Base-by-base conservation (phyloP, 768 basidiomycete genomes). In the Lactifluus rugatus region DNA sequence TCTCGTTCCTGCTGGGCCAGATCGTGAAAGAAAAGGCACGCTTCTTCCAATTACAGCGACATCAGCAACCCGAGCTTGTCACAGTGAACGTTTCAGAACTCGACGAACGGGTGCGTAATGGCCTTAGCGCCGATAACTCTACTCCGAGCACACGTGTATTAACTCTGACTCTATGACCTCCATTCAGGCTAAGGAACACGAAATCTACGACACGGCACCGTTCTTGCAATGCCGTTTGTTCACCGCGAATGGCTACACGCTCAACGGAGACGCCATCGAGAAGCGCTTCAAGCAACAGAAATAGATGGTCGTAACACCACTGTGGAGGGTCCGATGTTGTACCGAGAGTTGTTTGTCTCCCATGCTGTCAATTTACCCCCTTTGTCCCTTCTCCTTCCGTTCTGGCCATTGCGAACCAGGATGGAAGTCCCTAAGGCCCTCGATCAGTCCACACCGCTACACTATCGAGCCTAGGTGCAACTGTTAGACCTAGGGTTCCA, bases 1-100 rank as follows among this genome's bases (percentile, higher is more conserved):
- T 98, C 36, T 81, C 93, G 1, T 99, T 96, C 81, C 75, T 98
- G 64, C 85, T 99, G 34, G 96, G 96, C 32, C 85, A 91, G 57
- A 75, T 98, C 48, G 78, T 97, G 70, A 98, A 97, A 71, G 93
- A 96, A 66, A 89, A 87, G 68, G 92, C 87, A 9, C 83, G 93
- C 31, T 79, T 89, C 68, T 76, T 93, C 66, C 87, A 93, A 69
- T 73, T 87, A 60, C 87, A 87, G 66, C 78, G 79, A 56, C 82
- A 84, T 51, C 79, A 85, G 59, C 86, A 92, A 63, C 93, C 94
- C 0, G 83, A 86, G 28, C 71, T 82, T 31, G 81, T 98, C 28
- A 74, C 79, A 1, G 78, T 97, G 67, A 88, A 87, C 64, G 70
- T 89, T 26, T 71, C 84, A 10, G 93, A 96, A 62, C 80, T 99